Base-by-base conservation (phyloP, 2,329 filamentous ascomycete species). In the Aureobasidium sp. region DNA sequence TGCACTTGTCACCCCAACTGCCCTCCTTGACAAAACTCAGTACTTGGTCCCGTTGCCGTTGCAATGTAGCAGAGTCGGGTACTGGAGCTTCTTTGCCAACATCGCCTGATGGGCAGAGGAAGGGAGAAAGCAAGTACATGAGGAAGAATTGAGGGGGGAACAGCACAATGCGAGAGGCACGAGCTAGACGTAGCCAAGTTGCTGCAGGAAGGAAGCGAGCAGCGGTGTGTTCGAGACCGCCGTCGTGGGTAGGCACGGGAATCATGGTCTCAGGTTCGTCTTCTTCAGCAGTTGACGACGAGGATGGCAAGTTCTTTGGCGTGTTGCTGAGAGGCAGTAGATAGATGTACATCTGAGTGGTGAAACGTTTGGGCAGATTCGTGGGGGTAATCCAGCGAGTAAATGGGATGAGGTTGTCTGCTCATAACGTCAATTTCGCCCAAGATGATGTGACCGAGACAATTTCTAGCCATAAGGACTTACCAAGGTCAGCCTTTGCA, bases 271-370 rank as follows among this genome's bases (percentile, higher is more conserved):
- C 82, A 65, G 67, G 76, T 15, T 62, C 60, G 22, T 60, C 44
- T 15, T 56, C 62, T 31, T 39, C 37, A 66, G 78, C 71, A 67
- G 78, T 66, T 51, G 75, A 53, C 31, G 69, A 62, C 1, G 70
- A 69, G 14, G 53, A 65, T 1, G 42, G 55, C 9, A 48, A 15
- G 15, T 73, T 75, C 73, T 12, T 68, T 66, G 20, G 63, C 20
- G 45, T 61, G 11, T 65, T 57, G 5, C 64, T 41, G 5, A 87
- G 75, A 0, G 91, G 91, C 2, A 97, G 81, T 74, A 95, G 87
- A 75, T 96, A 96, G 12, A 97, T 74, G 75, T 97, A 99, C 93
- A 97, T 97, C 72, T 97, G 92, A 0, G 93, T 97, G 0, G 89
- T 90, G 76, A 95, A 99, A 49, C 94, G 84, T 68, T 87, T 90